Evolutionary conservation across 805 yeast species (phyloP), one percentile per base, ranked within the genome.

Genomic region (Metschnikowia baotianmanensis): DNA sequence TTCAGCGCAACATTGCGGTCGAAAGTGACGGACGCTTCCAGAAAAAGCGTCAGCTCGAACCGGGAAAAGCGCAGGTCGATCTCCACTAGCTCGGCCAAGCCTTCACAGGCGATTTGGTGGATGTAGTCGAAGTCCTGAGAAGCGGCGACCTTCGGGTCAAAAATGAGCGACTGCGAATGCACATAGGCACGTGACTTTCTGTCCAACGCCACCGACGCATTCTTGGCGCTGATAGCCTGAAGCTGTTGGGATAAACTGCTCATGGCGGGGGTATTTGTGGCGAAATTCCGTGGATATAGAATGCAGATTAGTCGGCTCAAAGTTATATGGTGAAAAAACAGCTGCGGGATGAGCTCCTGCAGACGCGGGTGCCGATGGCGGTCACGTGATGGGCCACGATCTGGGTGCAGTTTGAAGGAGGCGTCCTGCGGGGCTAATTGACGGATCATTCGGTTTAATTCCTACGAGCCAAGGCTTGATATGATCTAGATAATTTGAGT

Each of bases 41-140:
- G 81, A 65, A 93, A 93, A 34, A 93, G 66, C 5, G 96, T 77
- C 42, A 67, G 71, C 51, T 74, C 75, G 61, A 91, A 93, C 49
- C 74, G 75, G 3, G 69, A 59, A 61, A 93, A 91, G 38, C 91
- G 74, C n/a, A 76, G 71, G 56, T 93, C 97, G 21, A 91, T 62
- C 15, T 75, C 68, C 32, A 75, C 77, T 38, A 93, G 69, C 51
- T 86, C 90, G 22, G 77, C 80, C 32, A 90, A 71, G 0, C 95
- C 96, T 42, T 85, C 93, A 6, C 76, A 54, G 2, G 93, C 83
- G 41, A 77, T 77, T 38, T 81, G 76, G 56, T 74, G 85, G 43
- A 93, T 80, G 32, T 83, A 72, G 52, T 89, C 96, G 56, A 78
- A 90, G 61, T 93, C 99, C 67, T 93, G 98, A 25, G 90, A 77